Evolutionary conservation across 495 filamentous ascomycete genomes (phyloP).

Genomic region (Amorphotheca resinae): DNA sequence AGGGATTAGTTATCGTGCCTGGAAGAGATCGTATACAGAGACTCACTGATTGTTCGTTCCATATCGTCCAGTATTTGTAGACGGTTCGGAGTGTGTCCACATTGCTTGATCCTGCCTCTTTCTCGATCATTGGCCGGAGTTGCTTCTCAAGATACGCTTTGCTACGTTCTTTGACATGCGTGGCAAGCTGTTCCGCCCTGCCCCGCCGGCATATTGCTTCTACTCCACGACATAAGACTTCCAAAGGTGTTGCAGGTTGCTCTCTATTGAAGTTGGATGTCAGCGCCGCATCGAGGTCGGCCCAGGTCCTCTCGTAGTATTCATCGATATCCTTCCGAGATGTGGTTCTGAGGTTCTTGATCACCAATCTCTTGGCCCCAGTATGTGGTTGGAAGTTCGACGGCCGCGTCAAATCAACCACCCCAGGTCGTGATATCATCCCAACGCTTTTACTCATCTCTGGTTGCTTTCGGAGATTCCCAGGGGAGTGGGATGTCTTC

Average conservation of each 20-base stretch:
- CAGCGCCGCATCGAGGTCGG: conserved; percentile 60
- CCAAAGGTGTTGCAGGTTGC: conserved; percentile 53
- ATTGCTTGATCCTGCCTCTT: conserved; percentile 38
- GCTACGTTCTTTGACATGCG: conserved; percentile 49
- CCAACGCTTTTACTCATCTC: conserved; percentile 11
- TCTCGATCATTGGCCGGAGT: conserved; percentile 40
- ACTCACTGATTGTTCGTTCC: conserved; percentile 63
- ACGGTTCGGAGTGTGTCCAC: conserved; percentile 53
- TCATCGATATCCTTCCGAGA: conserved; percentile 45
- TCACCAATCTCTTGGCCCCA: conserved; percentile 68
- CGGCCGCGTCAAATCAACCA: conserved; percentile 12
- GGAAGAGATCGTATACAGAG: no score
- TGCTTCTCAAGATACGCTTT: conserved; percentile 45
- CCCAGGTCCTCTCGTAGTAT: conserved; percentile 63
- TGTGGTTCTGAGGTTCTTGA: conserved; percentile 69
- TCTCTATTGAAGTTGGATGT: conserved; percentile 53
- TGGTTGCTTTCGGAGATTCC: not conserved
- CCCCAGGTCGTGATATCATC: not conserved
- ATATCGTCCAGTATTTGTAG: conserved; percentile 59
- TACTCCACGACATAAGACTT: conserved; percentile 78
- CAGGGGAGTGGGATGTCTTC: conserved; percentile 11
- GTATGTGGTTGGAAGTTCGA: conserved; percentile 37
- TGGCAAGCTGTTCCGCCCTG: conserved; percentile 49
- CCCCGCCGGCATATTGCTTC: conserved; percentile 81
- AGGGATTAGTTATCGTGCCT: conserved; percentile 1